Evolutionary conservation across 1,284 basidiomycete species (phyloP).

Genomic region (Boletus holoroseus): DNA sequence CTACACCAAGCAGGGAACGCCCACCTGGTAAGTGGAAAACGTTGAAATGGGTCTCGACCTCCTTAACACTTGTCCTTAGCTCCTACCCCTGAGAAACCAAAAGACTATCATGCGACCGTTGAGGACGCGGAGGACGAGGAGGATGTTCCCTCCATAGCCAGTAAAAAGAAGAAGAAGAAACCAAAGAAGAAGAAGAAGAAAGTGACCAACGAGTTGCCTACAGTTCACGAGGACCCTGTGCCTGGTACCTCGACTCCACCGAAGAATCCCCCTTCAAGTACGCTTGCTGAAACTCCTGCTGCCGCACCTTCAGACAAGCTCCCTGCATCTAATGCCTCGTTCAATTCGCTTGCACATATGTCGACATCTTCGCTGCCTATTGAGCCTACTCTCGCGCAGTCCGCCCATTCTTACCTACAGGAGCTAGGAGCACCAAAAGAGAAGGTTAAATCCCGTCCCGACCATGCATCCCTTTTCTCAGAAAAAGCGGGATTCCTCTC

Average conservation of each 20-base stretch:
- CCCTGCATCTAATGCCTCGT: constrained; percentile 22
- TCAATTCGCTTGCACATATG: constrained; percentile 30
- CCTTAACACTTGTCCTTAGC: constrained; percentile 8
- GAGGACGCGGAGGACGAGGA: constrained; percentile 70
- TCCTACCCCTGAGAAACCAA: constrained; percentile 20
- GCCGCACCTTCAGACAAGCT: constrained; percentile 17
- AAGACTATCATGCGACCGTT: constrained; percentile 47
- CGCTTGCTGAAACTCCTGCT: constrained; percentile 17
- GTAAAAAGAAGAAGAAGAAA: constrained; percentile 67
- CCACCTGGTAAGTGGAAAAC: constrained; percentile 15
- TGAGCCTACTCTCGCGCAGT: constrained; percentile 51
- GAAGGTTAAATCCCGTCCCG: constrained; percentile 65
- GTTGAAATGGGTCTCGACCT: neutral
- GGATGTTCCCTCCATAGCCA: constrained; percentile 23
- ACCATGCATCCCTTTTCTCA: constrained; percentile 48
- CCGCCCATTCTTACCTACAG: constrained; percentile 63
- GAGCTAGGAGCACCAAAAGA: constrained; percentile 45
- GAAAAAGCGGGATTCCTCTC: constrained; percentile 48
- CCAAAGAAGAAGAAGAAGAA: constrained; percentile 64
- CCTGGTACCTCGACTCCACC: constrained; percentile 20
- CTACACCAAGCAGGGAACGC: constrained; percentile 11
- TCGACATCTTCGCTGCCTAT: constrained; percentile 47
- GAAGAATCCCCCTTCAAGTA: constrained; percentile 17
- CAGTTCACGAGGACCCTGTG: constrained; percentile 17
- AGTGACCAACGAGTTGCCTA: constrained; percentile 29